Conservation (phyloP, 306 rosid species). For the Citrullus amarus region DNA sequence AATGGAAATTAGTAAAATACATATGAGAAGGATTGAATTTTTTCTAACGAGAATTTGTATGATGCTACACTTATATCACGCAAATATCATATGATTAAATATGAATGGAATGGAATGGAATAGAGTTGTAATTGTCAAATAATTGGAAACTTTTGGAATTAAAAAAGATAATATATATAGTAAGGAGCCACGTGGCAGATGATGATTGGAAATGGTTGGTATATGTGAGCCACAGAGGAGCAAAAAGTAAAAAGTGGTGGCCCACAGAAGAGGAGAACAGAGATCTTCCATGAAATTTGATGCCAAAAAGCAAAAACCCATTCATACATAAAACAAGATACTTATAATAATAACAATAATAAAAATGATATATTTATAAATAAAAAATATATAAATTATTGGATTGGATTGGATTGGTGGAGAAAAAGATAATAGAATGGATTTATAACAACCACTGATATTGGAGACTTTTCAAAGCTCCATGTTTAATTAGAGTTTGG, state of each 20-base stretch:
- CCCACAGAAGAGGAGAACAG: neutral
- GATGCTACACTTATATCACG: neutral
- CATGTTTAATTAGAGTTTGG: neutral
- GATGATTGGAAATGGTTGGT: neutral
- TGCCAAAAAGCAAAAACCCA: slow-evolving; percentile 1
- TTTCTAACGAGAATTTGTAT: neutral
- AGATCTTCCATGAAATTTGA: slow-evolving; percentile 5
- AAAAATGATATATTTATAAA: neutral
- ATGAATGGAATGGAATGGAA: neutral
- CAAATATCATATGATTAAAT: neutral
- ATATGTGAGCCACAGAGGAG: neutral
- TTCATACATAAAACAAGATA: slow-evolving; percentile 8
- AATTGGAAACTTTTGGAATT: neutral
- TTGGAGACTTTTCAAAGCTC: neutral
- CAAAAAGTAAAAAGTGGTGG: slow-evolving; percentile 2
- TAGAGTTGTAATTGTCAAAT: neutral
- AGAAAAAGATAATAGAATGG: neutral
- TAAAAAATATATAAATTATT: too few relatives aligned
- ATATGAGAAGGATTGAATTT: too few relatives aligned
- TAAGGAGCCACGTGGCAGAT: neutral
- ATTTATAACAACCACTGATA: neutral
- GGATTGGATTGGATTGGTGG: neutral
- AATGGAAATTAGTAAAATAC: too few relatives aligned
- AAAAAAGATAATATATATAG: too few relatives aligned
- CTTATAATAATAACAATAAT: neutral